A percentile compares a stretch with the other conserved stretches of the same genome.
phyloP scores from a whole-genome alignment of 441 rosid species.

The Capsella rubella region DNA sequence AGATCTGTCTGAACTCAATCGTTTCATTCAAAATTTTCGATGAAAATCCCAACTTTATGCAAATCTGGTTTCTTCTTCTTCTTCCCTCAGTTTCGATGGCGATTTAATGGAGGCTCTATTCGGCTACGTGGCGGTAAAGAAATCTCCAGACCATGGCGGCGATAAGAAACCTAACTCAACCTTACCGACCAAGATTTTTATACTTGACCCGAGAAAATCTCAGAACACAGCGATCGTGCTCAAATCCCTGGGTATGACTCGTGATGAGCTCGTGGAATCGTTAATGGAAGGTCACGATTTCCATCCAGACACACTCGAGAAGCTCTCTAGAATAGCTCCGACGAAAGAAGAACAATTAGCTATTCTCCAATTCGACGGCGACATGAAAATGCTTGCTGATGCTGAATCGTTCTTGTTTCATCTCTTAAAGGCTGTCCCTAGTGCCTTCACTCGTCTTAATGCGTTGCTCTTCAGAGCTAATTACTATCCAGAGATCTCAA shows the following conservation, averaged over 20 bases:
- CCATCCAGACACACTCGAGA: conserved; percentile 71
- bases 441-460: conserved; percentile 67
- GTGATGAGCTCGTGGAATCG: conserved; percentile 59
- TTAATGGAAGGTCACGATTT: conserved; percentile 67
- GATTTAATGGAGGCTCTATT: conserved; percentile 96
- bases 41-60: not conserved
- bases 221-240: conserved; percentile 85
- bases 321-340: conserved; percentile 73
- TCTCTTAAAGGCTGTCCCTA: conserved; percentile 76
- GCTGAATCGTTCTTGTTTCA: conserved; percentile 80
- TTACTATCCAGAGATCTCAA: conserved; percentile 64
- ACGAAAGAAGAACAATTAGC: conserved; percentile 70
- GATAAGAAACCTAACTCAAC: conserved; percentile 34
- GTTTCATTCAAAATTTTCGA: not conserved
- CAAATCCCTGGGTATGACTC: conserved; percentile 69
- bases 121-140: conserved; percentile 76
- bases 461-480: conserved; percentile 77
- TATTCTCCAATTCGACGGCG: conserved; percentile 67
- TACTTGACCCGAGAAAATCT: conserved; percentile 80
- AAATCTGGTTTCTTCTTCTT: not conserved
- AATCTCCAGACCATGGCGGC: conserved; percentile 49
- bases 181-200: conserved; percentile 53
- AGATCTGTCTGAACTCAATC: not conserved
- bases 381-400: conserved; percentile 63
- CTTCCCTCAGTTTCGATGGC: conserved; percentile 67